phyloP scores from a whole-genome alignment of 176 grass and related monocot species.

The Calamus simplicifolius region DNA sequence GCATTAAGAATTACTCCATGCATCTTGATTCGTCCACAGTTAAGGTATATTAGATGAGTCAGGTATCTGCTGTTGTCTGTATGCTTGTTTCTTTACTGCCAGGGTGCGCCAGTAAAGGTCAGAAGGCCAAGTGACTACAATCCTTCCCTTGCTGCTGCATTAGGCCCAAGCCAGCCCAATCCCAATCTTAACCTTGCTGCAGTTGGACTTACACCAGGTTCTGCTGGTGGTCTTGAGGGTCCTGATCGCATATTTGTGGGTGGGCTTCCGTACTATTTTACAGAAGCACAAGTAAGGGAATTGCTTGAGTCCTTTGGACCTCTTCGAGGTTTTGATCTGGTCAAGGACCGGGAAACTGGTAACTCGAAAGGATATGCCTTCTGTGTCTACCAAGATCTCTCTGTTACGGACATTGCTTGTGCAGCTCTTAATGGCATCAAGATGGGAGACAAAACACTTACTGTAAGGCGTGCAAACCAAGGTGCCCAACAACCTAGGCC shows the following conservation, averaged over 20 bases:
- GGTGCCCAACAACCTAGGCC: conserved; percentile 72
- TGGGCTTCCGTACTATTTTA: conserved; percentile 95
- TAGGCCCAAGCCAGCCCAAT: conserved; percentile 88
- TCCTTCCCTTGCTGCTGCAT: conserved; percentile 88
- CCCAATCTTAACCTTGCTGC: conserved; percentile 91
- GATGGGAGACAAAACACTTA: conserved; percentile 99
- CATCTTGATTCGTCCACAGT: background rate
- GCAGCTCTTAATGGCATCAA: conserved; percentile 97
- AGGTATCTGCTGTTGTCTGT: background rate
- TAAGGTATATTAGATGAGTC: too few species aligned
- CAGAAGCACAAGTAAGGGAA: conserved; percentile 87
- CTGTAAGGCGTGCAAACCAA: conserved; percentile 91
- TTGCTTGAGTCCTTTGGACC: conserved; percentile 92
- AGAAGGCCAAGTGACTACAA: conserved; percentile 93
- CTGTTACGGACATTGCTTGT: conserved; percentile 89
- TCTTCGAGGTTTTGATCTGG: conserved; percentile 90
- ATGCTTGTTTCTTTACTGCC: background rate
- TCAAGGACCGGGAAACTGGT: conserved; percentile 94
- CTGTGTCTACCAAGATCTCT: conserved; percentile 90
- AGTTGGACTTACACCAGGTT: conserved; percentile 81
- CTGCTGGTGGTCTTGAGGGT: conserved; percentile 89
- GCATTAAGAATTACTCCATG: background rate
- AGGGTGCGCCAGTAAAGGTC: conserved; percentile 88
- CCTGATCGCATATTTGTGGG: conserved; percentile 95
- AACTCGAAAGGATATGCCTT: conserved; percentile 98